Conservation (phyloP, 2,329 filamentous ascomycete genomes). For the Aspergillus awamori region DNA sequence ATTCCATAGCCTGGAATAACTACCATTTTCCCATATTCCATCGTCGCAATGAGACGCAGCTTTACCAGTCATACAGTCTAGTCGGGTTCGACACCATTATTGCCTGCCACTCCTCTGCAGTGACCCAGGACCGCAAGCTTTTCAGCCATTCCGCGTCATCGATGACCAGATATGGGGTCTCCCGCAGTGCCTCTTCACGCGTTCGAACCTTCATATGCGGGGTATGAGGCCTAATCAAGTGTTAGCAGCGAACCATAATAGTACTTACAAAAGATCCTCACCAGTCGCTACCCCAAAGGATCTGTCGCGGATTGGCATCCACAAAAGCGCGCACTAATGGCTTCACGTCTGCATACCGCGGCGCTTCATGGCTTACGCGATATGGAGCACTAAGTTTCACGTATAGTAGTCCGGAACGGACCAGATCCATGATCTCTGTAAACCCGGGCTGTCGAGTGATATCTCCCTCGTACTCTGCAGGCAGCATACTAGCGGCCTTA, state of each 20-base stretch:
- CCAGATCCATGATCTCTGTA: conserved; percentile 32
- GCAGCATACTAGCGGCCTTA: conserved; percentile 39
- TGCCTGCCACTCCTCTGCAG: conserved; percentile 26
- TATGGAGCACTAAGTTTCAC: conserved; percentile 47
- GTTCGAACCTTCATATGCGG: conserved; percentile 42
- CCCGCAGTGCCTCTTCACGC: conserved; percentile 37
- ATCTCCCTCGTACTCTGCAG: conserved; percentile 23
- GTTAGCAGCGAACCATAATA: too few relatives aligned
- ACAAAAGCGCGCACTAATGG: conserved; percentile 36
- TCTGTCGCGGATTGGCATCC: conserved; percentile 34
- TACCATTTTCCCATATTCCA: neutral
- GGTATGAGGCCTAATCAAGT: conserved; percentile 38
- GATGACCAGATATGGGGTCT: conserved; percentile 32
- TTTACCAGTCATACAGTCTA: conserved; percentile 18
- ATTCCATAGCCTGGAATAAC: neutral
- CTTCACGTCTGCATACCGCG: conserved; percentile 36
- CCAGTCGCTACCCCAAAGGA: conserved; percentile 47
- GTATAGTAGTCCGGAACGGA: conserved; percentile 36
- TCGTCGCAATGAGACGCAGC: neutral
- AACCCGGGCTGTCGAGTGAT: conserved; percentile 35
- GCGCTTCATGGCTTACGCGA: conserved; percentile 34
- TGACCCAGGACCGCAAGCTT: conserved; percentile 30
- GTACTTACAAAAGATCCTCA: conserved; percentile 6
- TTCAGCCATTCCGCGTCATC: conserved; percentile 33
- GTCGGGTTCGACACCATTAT: conserved; percentile 30